Evolutionary conservation across 2,329 filamentous ascomycete genomes (phyloP), one percentile per base, ranked within the genome.

Genomic region (Pseudocercospora musae): DNA sequence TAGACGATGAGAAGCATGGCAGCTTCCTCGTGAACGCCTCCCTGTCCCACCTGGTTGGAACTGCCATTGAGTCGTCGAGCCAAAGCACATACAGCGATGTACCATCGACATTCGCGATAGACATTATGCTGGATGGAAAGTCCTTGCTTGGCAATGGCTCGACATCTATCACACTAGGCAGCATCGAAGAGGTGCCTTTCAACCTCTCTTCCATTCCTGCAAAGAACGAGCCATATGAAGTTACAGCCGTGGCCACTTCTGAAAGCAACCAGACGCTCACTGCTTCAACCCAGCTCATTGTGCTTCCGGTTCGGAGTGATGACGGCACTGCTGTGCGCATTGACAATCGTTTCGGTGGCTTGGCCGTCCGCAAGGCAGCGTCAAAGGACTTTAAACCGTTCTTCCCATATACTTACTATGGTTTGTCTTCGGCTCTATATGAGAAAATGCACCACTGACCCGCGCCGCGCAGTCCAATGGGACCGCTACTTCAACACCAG

Each of bases 331-430:
- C 77, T 7, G 76, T 78, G 1, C 78, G 78, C 57, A 72, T 82
- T 2, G 81, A 82, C 54, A 76, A 76, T 59, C 71, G 81, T 0
- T 76, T 78, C 59, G 79, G 79, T 13, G 79, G 78, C 11, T 73
- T 82, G 4, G 69, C 76, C 3, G 72, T 80, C 0, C 74, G 75
- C 46, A 75, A 76, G 58, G 72, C 73, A 31, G 67, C 68, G 15
- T 54, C 62, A 1, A 58, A 58, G 6, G 53, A 57, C 18, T 78
- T 75, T 75, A 75, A 73, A 18, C 64, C 76, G 0, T 60, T 82
- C 10, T 77, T 81, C 23, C 80, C 80, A 0, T 79, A 79, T 61
- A 78, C 78, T 0, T 79, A 76, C 66, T 82, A 81, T 64, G 76
- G 56, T 58, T n/a, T 2, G 56, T 18, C 10, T n/a, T 18, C n/a